Percentiles rank a stretch among this genome's conserved stretches.
Evolutionary conservation across 441 rosid genomes (phyloP).

Genomic region (Aquilaria agallochum): DNA sequence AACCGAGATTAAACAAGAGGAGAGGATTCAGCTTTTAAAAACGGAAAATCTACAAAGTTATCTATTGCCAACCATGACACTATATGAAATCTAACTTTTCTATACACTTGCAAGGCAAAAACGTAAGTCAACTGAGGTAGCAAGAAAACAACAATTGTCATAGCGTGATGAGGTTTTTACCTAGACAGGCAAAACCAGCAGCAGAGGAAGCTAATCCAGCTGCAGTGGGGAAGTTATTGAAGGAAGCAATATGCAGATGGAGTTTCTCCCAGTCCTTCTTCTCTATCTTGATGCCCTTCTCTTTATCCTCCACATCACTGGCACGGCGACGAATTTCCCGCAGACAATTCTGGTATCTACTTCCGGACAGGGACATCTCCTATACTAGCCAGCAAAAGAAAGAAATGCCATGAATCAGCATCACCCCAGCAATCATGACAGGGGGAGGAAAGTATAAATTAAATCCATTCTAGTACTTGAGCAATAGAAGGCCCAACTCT

Average conservation of each 20-base stretch:
- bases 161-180: conserved; percentile 26
- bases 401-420: conserved; percentile 12
- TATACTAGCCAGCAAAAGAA: conserved; percentile 42
- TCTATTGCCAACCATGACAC: too few species aligned
- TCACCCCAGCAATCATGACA: too few species aligned
- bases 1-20: background rate
- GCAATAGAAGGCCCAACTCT: background rate
- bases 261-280: conserved; percentile 89
- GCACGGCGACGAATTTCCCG: conserved; percentile 81
- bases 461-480: background rate
- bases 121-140: background rate
- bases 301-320: conserved; percentile 73
- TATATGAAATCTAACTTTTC: too few species aligned
- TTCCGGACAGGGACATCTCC: conserved; percentile 94
- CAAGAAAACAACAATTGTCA: background rate
- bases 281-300: conserved; percentile 67
- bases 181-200: conserved; percentile 97
- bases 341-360: conserved; percentile 79
- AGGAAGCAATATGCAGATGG: conserved; percentile 85
- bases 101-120: too few species aligned
- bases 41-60: background rate
- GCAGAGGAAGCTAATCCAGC: conserved; percentile 99
- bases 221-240: conserved; percentile 90
- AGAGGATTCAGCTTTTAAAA: background rate
- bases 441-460: background rate